Evolutionary conservation across 1,139 yeast species (phyloP).

Genomic region (Blastobotrys arbuscula): DNA sequence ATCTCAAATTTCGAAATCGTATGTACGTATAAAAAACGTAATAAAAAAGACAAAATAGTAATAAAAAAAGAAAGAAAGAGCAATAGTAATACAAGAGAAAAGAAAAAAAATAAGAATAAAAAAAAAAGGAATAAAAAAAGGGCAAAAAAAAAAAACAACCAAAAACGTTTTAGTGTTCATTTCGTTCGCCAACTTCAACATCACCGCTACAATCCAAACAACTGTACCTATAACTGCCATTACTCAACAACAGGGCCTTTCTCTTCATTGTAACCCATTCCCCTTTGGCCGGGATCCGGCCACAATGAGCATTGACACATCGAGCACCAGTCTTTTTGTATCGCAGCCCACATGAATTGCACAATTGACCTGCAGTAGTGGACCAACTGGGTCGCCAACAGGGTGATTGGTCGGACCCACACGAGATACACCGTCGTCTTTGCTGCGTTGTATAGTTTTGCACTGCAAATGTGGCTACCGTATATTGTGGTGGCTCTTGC

Average conservation of each 20-base stretch:
- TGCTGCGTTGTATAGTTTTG: conserved; percentile 4
- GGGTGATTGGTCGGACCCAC: conserved; percentile 89
- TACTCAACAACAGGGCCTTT: conserved; percentile 49
- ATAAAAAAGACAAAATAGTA: not conserved
- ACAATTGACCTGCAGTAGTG: conserved; percentile 76
- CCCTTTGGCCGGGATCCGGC: conserved; percentile 91
- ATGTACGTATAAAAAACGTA: conserved; percentile 4
- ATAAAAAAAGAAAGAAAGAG: not conserved
- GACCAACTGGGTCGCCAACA: conserved; percentile 99
- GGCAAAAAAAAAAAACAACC: not conserved
- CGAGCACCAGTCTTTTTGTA: conserved; percentile 92
- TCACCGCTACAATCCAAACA: conserved; percentile 68
- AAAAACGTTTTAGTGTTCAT: not conserved
- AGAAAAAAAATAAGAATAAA: not conserved
- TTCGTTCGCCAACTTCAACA: conserved; percentile 42
- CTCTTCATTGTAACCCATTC: conserved; percentile 85
- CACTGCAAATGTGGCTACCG: conserved; percentile 8
- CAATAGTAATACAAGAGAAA: no score
- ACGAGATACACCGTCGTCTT: conserved; percentile 63
- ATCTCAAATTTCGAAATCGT: no score
- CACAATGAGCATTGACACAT: conserved; percentile 69
- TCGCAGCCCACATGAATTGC: conserved; percentile 93
- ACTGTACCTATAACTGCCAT: conserved; percentile 36
- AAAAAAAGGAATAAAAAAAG: not conserved
- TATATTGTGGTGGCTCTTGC: conserved; percentile 6